phyloP scores from a whole-genome alignment of 2,329 filamentous ascomycete species.

The Colletotrichum siamense region DNA sequence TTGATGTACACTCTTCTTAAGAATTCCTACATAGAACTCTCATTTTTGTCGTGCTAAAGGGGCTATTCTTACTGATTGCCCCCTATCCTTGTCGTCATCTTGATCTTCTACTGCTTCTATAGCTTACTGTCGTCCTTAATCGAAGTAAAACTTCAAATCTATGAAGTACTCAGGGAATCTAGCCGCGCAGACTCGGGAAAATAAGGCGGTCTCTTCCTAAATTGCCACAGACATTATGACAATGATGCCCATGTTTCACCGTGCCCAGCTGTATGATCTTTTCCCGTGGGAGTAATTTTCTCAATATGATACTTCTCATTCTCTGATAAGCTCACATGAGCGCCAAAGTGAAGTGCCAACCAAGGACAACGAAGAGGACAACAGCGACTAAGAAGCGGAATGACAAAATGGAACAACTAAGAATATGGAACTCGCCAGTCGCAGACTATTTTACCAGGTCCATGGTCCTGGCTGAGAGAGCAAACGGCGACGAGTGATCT shows the following conservation, averaged over 20 bases:
- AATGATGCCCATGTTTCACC: not conserved
- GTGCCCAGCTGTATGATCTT: not conserved
- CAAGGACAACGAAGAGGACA: not conserved
- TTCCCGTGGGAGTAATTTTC: not conserved
- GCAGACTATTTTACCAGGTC: not conserved
- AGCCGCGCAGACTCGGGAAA: not conserved
- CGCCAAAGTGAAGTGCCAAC: not conserved
- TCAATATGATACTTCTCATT: not conserved
- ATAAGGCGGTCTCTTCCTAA: not conserved
- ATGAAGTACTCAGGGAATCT: not conserved
- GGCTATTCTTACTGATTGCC: too few species aligned
- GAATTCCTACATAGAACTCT: not conserved
- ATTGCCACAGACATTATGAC: not conserved
- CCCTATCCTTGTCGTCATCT: not conserved
- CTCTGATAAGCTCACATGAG: not conserved
- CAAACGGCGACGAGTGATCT: not conserved
- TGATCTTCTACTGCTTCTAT: too few species aligned
- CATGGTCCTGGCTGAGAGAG: not conserved
- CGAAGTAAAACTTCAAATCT: not conserved
- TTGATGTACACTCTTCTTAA: not conserved
- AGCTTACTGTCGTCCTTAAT: not conserved
- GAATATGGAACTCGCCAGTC: accelerated
- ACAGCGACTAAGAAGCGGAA: not conserved
- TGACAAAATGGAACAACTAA: too few species aligned
- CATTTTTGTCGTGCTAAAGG: too few species aligned